A percentile compares a stretch with the other conserved stretches of the same genome.
Evolutionary conservation across 2,329 filamentous ascomycete genomes (phyloP).

Genomic region (Talaromyces sp.): DNA sequence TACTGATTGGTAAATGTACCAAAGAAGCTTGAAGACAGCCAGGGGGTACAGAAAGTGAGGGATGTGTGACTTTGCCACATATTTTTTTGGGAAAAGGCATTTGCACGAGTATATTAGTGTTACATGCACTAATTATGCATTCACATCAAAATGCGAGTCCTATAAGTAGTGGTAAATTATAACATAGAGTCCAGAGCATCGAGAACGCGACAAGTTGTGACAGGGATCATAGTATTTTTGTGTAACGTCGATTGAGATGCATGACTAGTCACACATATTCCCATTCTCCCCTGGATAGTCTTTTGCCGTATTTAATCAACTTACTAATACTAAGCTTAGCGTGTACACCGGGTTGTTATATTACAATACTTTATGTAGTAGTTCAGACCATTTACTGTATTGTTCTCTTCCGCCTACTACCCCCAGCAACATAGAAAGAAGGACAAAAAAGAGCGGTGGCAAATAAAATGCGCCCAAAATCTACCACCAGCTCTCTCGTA

Average conservation of each 20-base stretch:
- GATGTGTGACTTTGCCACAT: constrained; percentile 6
- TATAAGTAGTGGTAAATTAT: background rate
- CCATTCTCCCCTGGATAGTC: background rate
- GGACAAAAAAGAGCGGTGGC: background rate
- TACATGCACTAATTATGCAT: constrained; percentile 14
- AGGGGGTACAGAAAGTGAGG: background rate
- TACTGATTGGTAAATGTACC: constrained; percentile 4
- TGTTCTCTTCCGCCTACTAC: constrained; percentile 3
- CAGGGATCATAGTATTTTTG: constrained; percentile 1
- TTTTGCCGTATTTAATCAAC: constrained; percentile 10
- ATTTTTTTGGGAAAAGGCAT: constrained; percentile 4
- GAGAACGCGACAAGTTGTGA: background rate
- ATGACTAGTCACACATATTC: background rate
- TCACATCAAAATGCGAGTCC: background rate
- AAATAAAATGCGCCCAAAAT: constrained; percentile 8
- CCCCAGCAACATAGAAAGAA: background rate
- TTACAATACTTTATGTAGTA: constrained; percentile 6
- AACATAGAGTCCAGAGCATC: too few relatives aligned
- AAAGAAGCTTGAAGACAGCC: background rate
- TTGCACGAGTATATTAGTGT: constrained; percentile 7
- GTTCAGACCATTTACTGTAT: constrained; percentile 2
- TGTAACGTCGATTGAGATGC: background rate
- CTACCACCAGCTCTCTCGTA: constrained; percentile 14
- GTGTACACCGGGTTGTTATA: constrained; percentile 8
- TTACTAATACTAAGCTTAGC: constrained; percentile 8